A percentile compares a stretch with the other conserved stretches of the same genome.
Conservation (phyloP, 2,329 filamentous ascomycete genomes). For the Elsinoe arachidis region DNA sequence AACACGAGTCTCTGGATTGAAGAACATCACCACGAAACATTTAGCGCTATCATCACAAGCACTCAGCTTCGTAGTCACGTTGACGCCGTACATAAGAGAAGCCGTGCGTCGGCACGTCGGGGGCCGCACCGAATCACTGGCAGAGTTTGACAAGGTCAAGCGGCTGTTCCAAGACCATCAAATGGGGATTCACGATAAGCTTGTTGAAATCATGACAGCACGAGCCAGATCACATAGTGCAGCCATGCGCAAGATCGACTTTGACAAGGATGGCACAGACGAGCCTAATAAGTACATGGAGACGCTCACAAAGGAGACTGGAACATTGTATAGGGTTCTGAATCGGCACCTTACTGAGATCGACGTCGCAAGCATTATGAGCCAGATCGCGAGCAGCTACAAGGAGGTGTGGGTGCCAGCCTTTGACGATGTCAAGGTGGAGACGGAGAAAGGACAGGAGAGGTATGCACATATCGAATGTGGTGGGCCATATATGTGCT, state of each 20-base stretch:
- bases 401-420: conserved; percentile 67
- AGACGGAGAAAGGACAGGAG: conserved; percentile 58
- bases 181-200: conserved; percentile 80
- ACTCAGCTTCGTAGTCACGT: conserved; percentile 73
- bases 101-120: conserved; percentile 70
- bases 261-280: conserved; percentile 47
- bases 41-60: conserved; percentile 86
- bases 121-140: conserved; percentile 39
- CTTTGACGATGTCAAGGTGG: conserved; percentile 56
- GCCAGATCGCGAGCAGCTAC: conserved; percentile 73
- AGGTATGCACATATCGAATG: conserved; percentile 45
- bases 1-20: conserved; percentile 76
- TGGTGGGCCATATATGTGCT: not conserved
- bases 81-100: conserved; percentile 85
- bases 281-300: conserved; percentile 66
- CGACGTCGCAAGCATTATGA: conserved; percentile 75
- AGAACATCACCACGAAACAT: conserved; percentile 94
- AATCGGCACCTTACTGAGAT: conserved; percentile 71
- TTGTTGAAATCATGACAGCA: conserved; percentile 84
- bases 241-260: conserved; percentile 65
- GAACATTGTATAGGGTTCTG: conserved; percentile 73
- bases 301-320: conserved; percentile 75
- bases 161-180: conserved; percentile 82
- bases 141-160: conserved; percentile 82
- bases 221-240: conserved; percentile 66